Evolutionary conservation across 2,329 filamentous ascomycete genomes (phyloP), one percentile per base, ranked within the genome.

Genomic region (Hymenoscyphus linearis): DNA sequence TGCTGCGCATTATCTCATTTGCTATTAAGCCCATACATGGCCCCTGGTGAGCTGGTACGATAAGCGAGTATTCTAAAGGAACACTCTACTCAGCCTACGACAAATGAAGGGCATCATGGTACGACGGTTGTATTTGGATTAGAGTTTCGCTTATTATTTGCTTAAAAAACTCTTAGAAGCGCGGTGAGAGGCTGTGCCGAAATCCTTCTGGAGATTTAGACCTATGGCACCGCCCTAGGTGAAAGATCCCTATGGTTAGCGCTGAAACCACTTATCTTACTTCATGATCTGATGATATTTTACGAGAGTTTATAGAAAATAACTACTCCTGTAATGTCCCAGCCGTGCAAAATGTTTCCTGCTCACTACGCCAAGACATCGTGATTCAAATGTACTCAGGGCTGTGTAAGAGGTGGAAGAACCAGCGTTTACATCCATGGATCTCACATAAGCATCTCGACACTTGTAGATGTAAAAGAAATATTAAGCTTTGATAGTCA

Each of bases 21-120:
- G 27, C 34, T 27, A 34, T 34, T 22, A 55, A 31, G 52, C 52
- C 12, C 16, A 55, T 25, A n/a, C 44, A 47, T 22, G 52, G 13
- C 34, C 31, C 52, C 2, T 12, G 25, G 52, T 55, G 27, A 55
- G 52, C 52, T 3, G 27, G 34, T 34, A 55, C 52, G 52, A 55
- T 35, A 55, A n/a, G 52, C 52, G 52, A 55, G 27, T 18, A 54
- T 54, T 26, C 52, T n/a, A 18, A 47, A 22, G 40, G 40, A 47
- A 47, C 40, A 25, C 16, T 18, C n/a, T 2, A 47, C 10, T n/a
- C 40, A 47, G 6, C 40, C 10, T 12, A 10, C 40, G 22, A 47
- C 40, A n/a, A 47, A 25, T 47, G 7, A 47, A 22, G 3, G 10
- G 10, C 12, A 12, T 13, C 7, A 25, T 22, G 44, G 44, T 47